A percentile compares a stretch with the other conserved stretches of the same genome.
These are phyloP conservation scores for Quercus engelmannii DNA, from an alignment of 306 rosid genomes.

Conservation along the genomic window DNA sequence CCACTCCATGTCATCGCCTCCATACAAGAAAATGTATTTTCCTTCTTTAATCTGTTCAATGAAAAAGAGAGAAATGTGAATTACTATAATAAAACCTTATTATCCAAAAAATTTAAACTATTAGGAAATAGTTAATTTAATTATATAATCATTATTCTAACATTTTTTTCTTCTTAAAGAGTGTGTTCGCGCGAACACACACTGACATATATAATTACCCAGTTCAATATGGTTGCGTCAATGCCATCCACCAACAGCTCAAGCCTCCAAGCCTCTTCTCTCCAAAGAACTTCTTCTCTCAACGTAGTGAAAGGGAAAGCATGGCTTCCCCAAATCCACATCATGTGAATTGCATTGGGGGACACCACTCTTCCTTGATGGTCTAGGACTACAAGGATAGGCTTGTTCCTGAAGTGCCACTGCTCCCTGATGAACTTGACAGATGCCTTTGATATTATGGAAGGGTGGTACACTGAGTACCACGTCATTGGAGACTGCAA, in stretches of 20 bases:
- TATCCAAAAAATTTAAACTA: no score
- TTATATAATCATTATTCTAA: no score
- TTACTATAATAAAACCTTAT: no score
- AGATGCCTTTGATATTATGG: slow-evolving; percentile 47
- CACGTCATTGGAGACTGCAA: slow-evolving; percentile 34
- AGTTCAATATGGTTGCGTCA: slow-evolving; percentile 43
- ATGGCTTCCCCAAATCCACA: slow-evolving; percentile 69
- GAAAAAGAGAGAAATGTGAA: not conserved
- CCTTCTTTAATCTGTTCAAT: slow-evolving; percentile 44
- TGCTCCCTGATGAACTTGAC: slow-evolving; percentile 37
- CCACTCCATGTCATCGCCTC: slow-evolving; percentile 57
- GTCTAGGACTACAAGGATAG: slow-evolving; percentile 60
- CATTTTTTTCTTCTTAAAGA: no score
- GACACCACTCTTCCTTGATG: slow-evolving; percentile 56
- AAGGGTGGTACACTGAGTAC: slow-evolving; percentile 49
- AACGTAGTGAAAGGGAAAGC: slow-evolving; percentile 62
- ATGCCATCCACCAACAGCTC: slow-evolving; percentile 53
- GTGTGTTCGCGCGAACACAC: no score
- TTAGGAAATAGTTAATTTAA: no score
- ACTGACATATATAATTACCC: slow-evolving; percentile 37
- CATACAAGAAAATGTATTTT: slow-evolving; percentile 46
- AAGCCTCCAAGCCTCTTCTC: slow-evolving; percentile 57
- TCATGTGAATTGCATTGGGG: slow-evolving; percentile 73
- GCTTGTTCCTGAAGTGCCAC: slow-evolving; percentile 59
- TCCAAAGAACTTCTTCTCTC: slow-evolving; percentile 61